A percentile compares a stretch with the other conserved stretches of the same genome.
Conservation (phyloP, 2,329 filamentous ascomycete species). For the Massarina eburnea region DNA sequence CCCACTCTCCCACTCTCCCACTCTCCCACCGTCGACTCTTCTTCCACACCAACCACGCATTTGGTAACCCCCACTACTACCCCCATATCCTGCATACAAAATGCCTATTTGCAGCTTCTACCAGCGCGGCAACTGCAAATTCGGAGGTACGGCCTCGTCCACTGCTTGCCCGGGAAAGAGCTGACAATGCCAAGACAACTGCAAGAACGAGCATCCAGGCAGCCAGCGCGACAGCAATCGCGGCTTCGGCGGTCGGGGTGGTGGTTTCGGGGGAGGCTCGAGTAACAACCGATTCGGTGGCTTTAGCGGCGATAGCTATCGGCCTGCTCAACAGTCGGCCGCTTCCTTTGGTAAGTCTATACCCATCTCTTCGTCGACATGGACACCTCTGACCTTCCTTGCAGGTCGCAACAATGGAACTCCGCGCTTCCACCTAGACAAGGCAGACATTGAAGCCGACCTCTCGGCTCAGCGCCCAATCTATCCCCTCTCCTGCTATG, state of each 20-base stretch:
- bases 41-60: not conserved
- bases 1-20: no score
- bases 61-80: no score
- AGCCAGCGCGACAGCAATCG: slow-evolving; percentile 29
- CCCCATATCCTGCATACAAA: not conserved
- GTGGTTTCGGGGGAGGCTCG: slow-evolving; percentile 19
- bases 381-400: not conserved
- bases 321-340: slow-evolving; percentile 26
- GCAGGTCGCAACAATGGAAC: slow-evolving; percentile 22
- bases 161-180: not conserved
- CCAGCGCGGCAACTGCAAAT: slow-evolving; percentile 65
- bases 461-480: slow-evolving; percentile 70
- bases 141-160: slow-evolving; percentile 55
- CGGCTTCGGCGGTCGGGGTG: slow-evolving; percentile 27
- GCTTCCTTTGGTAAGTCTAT: slow-evolving; percentile 45
- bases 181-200: slow-evolving; percentile 51
- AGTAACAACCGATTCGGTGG: slow-evolving; percentile 58
- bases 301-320: slow-evolving; percentile 43
- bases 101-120: slow-evolving; percentile 65
- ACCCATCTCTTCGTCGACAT: not conserved
- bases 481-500: slow-evolving; percentile 88
- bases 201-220: slow-evolving; percentile 63
- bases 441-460: slow-evolving; percentile 52
- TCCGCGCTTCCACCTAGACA: slow-evolving; percentile 28
- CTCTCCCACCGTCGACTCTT: not conserved